phyloP scores from a whole-genome alignment of 2,329 filamentous ascomycete genomes.

The Epichloe sylvatica region DNA sequence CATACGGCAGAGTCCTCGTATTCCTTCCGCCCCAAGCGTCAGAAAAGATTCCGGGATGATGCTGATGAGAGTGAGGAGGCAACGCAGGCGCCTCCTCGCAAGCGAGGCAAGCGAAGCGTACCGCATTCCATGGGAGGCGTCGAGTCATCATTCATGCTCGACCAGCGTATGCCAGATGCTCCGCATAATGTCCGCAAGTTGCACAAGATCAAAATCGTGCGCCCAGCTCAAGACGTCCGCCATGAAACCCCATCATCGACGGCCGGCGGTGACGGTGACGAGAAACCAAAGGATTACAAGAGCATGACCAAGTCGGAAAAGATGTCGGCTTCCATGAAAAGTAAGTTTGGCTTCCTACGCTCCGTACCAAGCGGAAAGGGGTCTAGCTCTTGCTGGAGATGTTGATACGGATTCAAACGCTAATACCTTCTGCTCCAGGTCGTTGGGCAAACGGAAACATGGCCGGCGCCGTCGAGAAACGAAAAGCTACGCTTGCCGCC shows the following conservation, averaged over 20 bases:
- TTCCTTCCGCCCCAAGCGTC: constrained; percentile 40
- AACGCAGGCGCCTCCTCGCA: constrained; percentile 24
- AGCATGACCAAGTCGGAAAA: constrained; percentile 52
- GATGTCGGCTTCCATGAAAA: constrained; percentile 53
- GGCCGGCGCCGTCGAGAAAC: constrained; percentile 45
- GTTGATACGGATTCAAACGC: constrained; percentile 11
- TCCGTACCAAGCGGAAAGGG: not conserved
- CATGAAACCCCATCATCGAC: constrained; percentile 17
- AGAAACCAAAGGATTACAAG: constrained; percentile 39
- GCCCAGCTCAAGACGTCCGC: constrained; percentile 14
- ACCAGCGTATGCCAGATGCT: constrained; percentile 12
- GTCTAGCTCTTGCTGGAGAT: not conserved
- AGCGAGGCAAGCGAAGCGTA: constrained; percentile 20
- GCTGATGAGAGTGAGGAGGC: constrained; percentile 27
- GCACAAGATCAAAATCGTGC: constrained; percentile 26
- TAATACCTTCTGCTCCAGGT: constrained; percentile 19
- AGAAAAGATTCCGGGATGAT: constrained; percentile 38
- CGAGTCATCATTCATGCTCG: constrained; percentile 8
- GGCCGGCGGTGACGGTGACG: constrained; percentile 21
- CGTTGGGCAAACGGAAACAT: constrained; percentile 49
- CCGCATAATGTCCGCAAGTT: constrained; percentile 17
- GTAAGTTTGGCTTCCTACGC: constrained; percentile 24
- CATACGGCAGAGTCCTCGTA: constrained; percentile 37
- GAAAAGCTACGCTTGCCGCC: constrained; percentile 44
- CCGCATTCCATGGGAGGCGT: constrained; percentile 3